Evolutionary conservation across 331 rosid species (phyloP).

Genomic region (Pyrus hybrid): DNA sequence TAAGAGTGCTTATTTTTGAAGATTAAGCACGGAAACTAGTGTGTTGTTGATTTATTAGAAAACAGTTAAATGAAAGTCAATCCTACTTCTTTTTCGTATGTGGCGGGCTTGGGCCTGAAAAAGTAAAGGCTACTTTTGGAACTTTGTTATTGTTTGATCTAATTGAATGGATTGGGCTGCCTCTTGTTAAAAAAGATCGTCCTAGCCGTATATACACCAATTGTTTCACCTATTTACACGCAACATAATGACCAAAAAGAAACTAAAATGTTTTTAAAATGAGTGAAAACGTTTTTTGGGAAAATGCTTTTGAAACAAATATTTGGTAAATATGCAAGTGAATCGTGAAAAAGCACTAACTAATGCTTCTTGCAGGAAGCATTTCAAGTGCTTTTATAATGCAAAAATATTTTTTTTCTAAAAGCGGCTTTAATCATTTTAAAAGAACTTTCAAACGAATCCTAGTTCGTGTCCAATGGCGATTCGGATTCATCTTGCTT

Average conservation of each 20-base stretch:
- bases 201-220: background rate
- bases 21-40: constrained; percentile 12
- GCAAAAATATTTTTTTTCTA: too few species aligned
- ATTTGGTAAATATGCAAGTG: too few species aligned
- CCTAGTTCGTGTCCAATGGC: too few species aligned
- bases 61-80: background rate
- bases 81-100: background rate
- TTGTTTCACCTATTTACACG: background rate
- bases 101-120: background rate
- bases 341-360: too few species aligned
- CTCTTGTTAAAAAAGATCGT: background rate
- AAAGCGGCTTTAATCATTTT: accelerated
- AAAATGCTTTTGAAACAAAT: too few species aligned
- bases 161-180: background rate
- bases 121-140: background rate
- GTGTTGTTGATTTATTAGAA: constrained; percentile 1
- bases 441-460: too few species aligned
- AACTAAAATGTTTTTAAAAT: too few species aligned
- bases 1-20: background rate
- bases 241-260: background rate
- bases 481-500: too few species aligned
- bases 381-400: too few species aligned
- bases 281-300: too few species aligned
- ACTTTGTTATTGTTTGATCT: background rate
- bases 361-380: too few species aligned